phyloP scores from a whole-genome alignment of 1,284 basidiomycete species.

The Cryptococcus jaspeensis region DNA sequence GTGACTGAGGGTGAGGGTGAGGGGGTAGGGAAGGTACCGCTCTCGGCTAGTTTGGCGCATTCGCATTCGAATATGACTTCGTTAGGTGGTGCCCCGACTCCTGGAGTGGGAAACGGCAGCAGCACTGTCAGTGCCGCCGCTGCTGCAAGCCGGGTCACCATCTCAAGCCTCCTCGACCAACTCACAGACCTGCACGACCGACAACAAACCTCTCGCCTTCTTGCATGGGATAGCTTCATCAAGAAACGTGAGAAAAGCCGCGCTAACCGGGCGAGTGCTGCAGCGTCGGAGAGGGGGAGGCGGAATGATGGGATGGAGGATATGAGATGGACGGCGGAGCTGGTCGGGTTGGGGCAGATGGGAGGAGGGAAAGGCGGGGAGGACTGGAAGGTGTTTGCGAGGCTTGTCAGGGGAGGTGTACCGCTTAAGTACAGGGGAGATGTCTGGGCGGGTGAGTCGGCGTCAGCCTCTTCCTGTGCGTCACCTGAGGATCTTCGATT shows the following conservation, averaged over 20 bases:
- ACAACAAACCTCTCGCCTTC: constrained; percentile 68
- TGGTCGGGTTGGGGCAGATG: constrained; percentile 86
- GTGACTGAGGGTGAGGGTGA: too few relatives aligned
- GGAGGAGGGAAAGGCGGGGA: constrained; percentile 70
- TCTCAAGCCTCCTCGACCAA: constrained; percentile 73
- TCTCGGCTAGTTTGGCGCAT: constrained; percentile 18
- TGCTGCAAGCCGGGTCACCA: constrained; percentile 59
- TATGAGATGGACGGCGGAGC: constrained; percentile 66
- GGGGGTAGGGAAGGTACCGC: neutral
- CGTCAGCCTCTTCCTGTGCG: neutral
- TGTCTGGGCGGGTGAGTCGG: constrained; percentile 53
- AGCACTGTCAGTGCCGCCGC: neutral
- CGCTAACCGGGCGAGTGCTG: neutral
- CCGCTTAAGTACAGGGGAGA: constrained; percentile 85
- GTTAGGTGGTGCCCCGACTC: too few relatives aligned
- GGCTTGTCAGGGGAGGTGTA: constrained; percentile 77
- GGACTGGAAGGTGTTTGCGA: constrained; percentile 74
- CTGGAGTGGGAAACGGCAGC: too few relatives aligned
- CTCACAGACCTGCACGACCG: constrained; percentile 83
- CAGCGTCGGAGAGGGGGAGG: constrained; percentile 29
- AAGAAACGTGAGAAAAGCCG: constrained; percentile 51
- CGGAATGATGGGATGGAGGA: constrained; percentile 58
- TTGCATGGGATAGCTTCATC: constrained; percentile 88
- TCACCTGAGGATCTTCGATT: constrained; percentile 39
- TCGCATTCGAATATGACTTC: neutral